Evolutionary conservation across 805 yeast genomes (phyloP).

Genomic region (Barnettozyma vustinii): DNA sequence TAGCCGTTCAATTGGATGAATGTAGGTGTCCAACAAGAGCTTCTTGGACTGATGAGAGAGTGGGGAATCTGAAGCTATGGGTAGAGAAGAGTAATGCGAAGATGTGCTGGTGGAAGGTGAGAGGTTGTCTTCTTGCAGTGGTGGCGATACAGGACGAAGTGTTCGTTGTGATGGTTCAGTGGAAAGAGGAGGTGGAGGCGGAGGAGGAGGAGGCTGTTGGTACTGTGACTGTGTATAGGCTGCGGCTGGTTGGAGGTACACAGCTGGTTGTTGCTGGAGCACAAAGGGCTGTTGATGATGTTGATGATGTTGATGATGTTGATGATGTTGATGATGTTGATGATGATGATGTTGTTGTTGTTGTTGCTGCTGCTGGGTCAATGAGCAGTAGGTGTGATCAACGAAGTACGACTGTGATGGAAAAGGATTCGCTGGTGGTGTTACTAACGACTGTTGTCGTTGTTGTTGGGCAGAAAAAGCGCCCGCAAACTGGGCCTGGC

Average conservation of each 20-base stretch:
- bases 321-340: neutral
- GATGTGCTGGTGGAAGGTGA: neutral
- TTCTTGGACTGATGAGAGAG: neutral
- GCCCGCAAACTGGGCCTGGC: neutral
- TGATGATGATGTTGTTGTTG: neutral
- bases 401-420: neutral
- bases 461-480: neutral
- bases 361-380: neutral
- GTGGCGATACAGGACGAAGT: neutral
- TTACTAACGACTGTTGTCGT: neutral
- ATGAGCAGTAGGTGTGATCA: neutral
- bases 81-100: neutral
- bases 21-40: neutral
- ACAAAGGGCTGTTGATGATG: neutral
- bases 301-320: neutral
- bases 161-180: neutral
- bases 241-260: neutral
- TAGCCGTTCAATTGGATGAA: constrained; percentile 9
- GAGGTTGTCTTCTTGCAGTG: neutral
- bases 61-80: neutral
- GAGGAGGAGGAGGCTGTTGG: neutral
- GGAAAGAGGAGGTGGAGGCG: neutral
- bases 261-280: neutral
- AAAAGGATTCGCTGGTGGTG: no score
- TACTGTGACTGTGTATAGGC: neutral